These are phyloP conservation scores for Pseudohyphozyma bogoriensis DNA, from an alignment of 768 basidiomycete genomes.

Conservation along the genomic window DNA sequence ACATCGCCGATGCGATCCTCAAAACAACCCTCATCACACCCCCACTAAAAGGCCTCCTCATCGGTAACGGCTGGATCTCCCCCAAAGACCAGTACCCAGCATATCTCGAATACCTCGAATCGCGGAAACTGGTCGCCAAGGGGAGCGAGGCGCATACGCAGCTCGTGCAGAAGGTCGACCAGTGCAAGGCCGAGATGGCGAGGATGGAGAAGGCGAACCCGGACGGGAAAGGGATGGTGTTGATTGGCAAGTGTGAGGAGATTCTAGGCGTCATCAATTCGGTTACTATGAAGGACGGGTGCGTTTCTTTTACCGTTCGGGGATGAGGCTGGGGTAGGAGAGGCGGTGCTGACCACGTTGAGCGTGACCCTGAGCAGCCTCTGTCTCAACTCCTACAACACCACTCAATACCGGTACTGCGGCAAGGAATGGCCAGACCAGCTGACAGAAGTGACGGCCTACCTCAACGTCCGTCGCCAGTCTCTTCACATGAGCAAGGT, in stretches of 20 bases:
- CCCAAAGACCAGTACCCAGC: conserved; percentile 75
- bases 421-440: conserved; percentile 97
- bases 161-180: conserved; percentile 50
- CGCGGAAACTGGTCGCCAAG: conserved; percentile 64
- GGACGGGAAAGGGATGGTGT: conserved; percentile 40
- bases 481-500: too few relatives aligned
- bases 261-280: conserved; percentile 45
- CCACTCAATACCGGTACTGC: conserved; percentile 71
- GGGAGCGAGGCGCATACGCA: conserved; percentile 58
- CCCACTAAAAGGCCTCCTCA: conserved; percentile 55
- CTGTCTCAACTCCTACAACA: conserved; percentile 91
- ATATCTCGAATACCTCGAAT: conserved; percentile 74
- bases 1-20: conserved; percentile 54
- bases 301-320: conserved; percentile 14
- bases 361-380: conserved; percentile 46
- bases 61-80: conserved; percentile 99
- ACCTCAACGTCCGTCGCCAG: conserved; percentile 58
- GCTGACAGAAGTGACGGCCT: conserved; percentile 61
- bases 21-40: conserved; percentile 11
- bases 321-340: too few relatives aligned
- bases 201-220: conserved; percentile 25
- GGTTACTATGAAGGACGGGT: conserved; percentile 44
- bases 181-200: conserved; percentile 49
- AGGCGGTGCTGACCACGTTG: conserved; percentile 60
- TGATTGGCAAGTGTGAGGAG: conserved; percentile 50